These are phyloP conservation scores for Ogataea wickerhamii DNA, from an alignment of 805 yeast species.

Conservation along the genomic window DNA sequence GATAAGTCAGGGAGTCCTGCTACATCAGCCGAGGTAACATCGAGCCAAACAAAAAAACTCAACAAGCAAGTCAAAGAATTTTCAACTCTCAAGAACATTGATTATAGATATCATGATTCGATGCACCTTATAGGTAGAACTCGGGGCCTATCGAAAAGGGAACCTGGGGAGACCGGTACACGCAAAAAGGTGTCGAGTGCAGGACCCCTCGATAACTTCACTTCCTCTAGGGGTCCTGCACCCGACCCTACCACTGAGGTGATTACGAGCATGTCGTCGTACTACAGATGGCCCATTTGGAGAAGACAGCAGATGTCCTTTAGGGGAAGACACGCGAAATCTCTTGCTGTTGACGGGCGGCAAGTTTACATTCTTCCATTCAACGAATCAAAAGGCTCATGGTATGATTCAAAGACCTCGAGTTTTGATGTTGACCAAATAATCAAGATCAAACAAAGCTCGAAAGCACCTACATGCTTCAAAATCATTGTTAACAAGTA, in stretches of 20 bases:
- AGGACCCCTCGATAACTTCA: background rate
- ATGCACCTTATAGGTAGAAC: too few relatives aligned
- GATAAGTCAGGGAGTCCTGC: background rate
- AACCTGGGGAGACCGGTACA: background rate
- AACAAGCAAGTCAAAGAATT: background rate
- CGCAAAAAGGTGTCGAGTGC: background rate
- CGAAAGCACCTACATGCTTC: constrained; percentile 72
- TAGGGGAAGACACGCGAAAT: constrained; percentile 73
- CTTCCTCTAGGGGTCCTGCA: background rate
- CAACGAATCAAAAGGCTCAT: constrained; percentile 57
- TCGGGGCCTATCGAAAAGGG: background rate
- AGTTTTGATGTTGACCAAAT: constrained; percentile 84
- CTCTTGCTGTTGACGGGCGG: constrained; percentile 90
- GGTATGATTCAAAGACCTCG: constrained; percentile 76
- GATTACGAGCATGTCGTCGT: constrained; percentile 40
- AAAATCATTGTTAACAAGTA: constrained; percentile 73
- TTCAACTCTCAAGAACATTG: background rate
- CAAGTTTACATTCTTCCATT: constrained; percentile 86
- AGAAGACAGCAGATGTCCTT: constrained; percentile 84
- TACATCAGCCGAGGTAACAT: background rate
- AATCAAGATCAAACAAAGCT: constrained; percentile 67
- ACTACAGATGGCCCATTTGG: constrained; percentile 84
- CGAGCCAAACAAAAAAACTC: background rate
- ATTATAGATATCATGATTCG: background rate
- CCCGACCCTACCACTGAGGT: background rate